phyloP scores from a whole-genome alignment of 148 eudicot species.

The Amaranthus cruentus region DNA sequence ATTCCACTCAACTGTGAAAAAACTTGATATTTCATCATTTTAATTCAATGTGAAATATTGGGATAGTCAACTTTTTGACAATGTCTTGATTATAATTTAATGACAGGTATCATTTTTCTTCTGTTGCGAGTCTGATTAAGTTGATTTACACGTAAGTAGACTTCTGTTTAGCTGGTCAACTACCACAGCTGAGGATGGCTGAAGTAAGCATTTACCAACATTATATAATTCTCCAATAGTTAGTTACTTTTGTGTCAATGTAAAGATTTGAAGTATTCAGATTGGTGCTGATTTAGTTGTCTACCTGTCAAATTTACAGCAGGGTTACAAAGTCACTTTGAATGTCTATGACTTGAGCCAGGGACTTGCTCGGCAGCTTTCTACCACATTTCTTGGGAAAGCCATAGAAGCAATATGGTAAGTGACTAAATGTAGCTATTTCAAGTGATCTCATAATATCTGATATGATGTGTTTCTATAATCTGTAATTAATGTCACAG shows the following conservation, averaged over 20 bases:
- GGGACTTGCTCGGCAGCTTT: conserved; percentile 91
- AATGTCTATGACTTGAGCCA: conserved; percentile 89
- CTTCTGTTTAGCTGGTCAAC: background rate
- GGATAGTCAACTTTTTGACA: background rate
- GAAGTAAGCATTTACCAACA: conserved; percentile 28
- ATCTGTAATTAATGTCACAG: background rate
- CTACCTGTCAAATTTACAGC: conserved; percentile 35
- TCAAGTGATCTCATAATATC: background rate
- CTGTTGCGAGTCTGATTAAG: conserved; percentile 13
- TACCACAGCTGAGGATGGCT: conserved; percentile 30
- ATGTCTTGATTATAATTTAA: background rate
- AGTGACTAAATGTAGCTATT: conserved; percentile 13
- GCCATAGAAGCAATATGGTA: conserved; percentile 91
- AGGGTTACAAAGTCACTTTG: conserved; percentile 74
- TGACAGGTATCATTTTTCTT: background rate
- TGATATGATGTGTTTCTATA: background rate
- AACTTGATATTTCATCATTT: background rate
- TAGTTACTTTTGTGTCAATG: background rate
- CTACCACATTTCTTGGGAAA: conserved; percentile 81
- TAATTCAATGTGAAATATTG: background rate
- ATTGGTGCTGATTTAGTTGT: conserved; percentile 12
- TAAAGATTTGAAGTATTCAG: background rate
- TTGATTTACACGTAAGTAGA: background rate
- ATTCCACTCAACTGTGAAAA: too few relatives aligned
- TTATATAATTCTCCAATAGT: background rate